Base-by-base conservation (phyloP, 163 green algal genomes). In the Scenedesmus sp. region DNA sequence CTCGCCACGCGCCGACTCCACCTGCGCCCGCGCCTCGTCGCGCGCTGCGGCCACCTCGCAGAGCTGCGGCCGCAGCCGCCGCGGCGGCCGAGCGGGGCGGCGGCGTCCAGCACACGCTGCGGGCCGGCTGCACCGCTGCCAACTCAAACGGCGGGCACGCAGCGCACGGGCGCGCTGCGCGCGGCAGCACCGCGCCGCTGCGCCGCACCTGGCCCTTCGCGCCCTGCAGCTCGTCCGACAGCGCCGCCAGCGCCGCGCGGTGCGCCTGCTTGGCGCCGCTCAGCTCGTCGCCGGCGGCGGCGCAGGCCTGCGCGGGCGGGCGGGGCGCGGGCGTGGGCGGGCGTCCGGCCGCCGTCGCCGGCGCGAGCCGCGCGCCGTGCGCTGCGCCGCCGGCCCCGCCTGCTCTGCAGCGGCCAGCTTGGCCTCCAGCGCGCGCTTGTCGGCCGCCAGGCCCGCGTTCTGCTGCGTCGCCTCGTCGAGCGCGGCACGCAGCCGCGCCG, bases 151-250 rank as follows among this genome's bases (percentile, higher is more conserved):
- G 17, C 63, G 56, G 18, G 4, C 62, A 31, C 33, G 56, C 34
- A 71, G 4, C 22, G 63, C 18, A 9, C 20, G 33, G 1, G n/a
- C n/a, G n/a, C n/a, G n/a, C n/a, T n/a, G n/a, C n/a, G n/a, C n/a
- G n/a, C n/a, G n/a, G n/a, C n/a, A n/a, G n/a, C n/a, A n/a, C n/a
- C n/a, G n/a, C n/a, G n/a, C n/a, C n/a, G 39, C 39, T 10, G 39
- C 39, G 10, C 39, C 33, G 4, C 18, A 77, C 69, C 69, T 77
- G 69, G 3, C 36, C 11, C 33, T 77, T 77, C 4, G 66, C 34
- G n/a, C 45, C n/a, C 44, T 63, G 33, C 31, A 64, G 44, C 7
- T 66, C 53, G 54, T 77, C 69, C 36, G 57, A 53, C 34, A 77
- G n/a, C 48, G 22, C 54, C 45, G 69, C 31, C 2, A 77, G 20